phyloP scores from a whole-genome alignment of 73 alveolate species.

The Symbiodinium natans region DNA sequence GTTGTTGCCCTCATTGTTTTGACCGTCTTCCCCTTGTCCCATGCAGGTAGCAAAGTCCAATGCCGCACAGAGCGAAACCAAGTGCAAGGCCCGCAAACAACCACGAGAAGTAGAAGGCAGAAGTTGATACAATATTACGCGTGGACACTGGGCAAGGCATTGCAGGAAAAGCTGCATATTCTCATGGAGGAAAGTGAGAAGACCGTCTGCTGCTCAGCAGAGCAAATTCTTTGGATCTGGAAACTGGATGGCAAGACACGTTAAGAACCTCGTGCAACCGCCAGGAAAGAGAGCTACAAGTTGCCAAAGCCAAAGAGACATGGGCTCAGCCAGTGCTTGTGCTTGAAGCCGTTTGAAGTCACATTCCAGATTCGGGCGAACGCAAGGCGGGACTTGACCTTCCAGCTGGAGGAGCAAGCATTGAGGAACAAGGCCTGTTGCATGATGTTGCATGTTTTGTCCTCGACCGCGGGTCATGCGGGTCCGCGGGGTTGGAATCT shows the following conservation, averaged over 20 bases:
- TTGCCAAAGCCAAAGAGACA: constrained; percentile 38
- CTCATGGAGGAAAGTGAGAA: constrained; percentile 23
- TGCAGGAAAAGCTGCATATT: constrained; percentile 18
- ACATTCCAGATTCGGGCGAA: neutral
- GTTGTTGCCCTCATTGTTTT: neutral
- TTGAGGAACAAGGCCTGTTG: constrained; percentile 44
- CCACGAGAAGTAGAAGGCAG: too few relatives aligned
- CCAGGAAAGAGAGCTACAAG: constrained; percentile 46
- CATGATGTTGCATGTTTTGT: too few relatives aligned
- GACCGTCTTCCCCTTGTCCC: neutral
- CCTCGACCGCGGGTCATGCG: too few relatives aligned
- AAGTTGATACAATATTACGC: neutral
- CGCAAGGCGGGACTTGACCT: constrained; percentile 52
- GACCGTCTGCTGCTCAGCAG: neutral
- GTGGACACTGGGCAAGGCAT: neutral
- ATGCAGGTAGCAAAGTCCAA: constrained; percentile 35
- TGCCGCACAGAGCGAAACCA: constrained; percentile 29
- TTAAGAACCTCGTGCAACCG: too few relatives aligned
- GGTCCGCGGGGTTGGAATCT: neutral
- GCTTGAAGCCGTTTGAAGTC: neutral
- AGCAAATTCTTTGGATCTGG: neutral
- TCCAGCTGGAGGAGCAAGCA: constrained; percentile 77
- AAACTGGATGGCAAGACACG: too few relatives aligned
- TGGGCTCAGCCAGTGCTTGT: neutral
- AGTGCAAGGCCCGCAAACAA: constrained; percentile 36